Percentiles rank a stretch among this genome's conserved stretches.
Evolutionary conservation across 2,329 filamentous ascomycete genomes (phyloP).

Genomic region (Alternaria solani): DNA sequence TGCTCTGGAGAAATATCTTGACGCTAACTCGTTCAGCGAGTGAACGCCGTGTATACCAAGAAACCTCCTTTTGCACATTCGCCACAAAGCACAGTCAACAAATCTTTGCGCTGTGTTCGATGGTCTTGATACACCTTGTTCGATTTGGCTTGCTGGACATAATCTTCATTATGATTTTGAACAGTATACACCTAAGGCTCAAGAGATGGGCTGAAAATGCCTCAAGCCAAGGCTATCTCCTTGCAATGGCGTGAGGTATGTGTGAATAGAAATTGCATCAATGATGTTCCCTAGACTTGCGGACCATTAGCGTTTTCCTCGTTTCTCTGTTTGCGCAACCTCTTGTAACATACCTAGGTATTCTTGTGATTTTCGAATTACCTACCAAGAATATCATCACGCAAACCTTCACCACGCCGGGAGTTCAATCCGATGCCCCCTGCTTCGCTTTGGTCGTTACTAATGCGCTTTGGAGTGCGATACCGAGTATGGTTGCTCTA

Average conservation of each 20-base stretch:
- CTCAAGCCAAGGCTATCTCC: neutral
- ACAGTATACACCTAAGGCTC: neutral
- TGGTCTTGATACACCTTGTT: neutral
- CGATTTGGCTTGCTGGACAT: neutral
- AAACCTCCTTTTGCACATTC: neutral
- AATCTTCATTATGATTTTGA: neutral
- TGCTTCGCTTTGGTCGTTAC: neutral
- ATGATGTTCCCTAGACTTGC: neutral
- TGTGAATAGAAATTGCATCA: neutral
- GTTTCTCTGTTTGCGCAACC: neutral
- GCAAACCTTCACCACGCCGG: neutral
- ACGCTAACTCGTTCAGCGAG: neutral
- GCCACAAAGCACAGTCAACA: neutral
- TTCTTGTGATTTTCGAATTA: neutral
- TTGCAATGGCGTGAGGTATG: neutral
- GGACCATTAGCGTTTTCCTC: neutral
- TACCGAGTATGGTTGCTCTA: neutral
- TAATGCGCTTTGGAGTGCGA: neutral
- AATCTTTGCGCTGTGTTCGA: neutral
- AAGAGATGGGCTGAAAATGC: neutral
- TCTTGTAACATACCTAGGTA: neutral
- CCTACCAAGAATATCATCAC: neutral
- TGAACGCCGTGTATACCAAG: neutral
- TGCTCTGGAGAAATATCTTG: neutral
- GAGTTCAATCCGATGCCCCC: accelerated